Evolutionary conservation across 1,139 yeast genomes (phyloP), one percentile per base, ranked within the genome.

Genomic region (Yarrowia galli): DNA sequence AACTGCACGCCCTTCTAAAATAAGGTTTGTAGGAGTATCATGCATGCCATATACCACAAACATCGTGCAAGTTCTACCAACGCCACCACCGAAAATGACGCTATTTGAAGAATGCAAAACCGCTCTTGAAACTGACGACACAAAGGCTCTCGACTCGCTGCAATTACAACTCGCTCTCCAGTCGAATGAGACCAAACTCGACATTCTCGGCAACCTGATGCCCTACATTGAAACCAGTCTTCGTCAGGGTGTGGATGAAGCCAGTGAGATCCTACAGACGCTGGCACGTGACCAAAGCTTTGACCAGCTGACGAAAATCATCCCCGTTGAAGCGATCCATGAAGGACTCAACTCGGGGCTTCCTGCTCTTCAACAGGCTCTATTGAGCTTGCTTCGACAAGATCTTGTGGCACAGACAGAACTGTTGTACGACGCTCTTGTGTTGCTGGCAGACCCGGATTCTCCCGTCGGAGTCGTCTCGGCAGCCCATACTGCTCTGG

Each of bases 101-200:
- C 64, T 58, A 0, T 12, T 43, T 6, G 64, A 58, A 8, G 64
- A 58, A 42, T 58, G 64, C 51, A 58, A 42, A 28, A 28, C 40
- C 2, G 64, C 64, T 15, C 51, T 58, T 16, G 64, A 58, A 40
- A 43, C 28, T 2, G 10, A 18, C 2, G 64, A 58, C 51, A 42
- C 42, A 20, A 61, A 61, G 12, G 56, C 66, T 3, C 38, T 61
- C 6, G 66, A 61, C 25, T 61, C 66, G 20, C 25, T 46, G 25
- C 54, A 61, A 13, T 20, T 61, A 3, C 66, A 61, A 36, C 66
- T 61, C 8, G 49, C 66, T n/a, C 56, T 61, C 6, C 66, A 46
- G 23, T 23, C 66, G 8, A 28, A 28, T 5, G 32, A 28, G 32
- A 28, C 32, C 8, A 28, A 28, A 28, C 32, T 28, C 32, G 32